Percentiles rank a stretch among this genome's conserved stretches.
phyloP scores from a whole-genome alignment of 345 rosid genomes.

The Diplotaxis tenuifolia region DNA sequence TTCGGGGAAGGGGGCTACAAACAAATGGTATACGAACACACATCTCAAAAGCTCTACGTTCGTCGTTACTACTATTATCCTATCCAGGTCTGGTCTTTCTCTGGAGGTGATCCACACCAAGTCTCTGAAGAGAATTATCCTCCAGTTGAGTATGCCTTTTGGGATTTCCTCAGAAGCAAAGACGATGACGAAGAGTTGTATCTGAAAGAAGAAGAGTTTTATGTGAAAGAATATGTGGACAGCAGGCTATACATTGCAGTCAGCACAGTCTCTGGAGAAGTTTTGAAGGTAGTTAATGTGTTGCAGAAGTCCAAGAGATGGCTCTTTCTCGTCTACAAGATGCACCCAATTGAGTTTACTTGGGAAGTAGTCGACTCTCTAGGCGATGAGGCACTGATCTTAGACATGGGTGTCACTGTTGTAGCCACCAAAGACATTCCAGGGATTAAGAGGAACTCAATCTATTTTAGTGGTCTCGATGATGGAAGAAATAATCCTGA shows the following conservation, averaged over 20 bases:
- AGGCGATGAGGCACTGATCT: constrained; percentile 10
- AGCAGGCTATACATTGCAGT: too few relatives aligned
- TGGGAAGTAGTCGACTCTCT: constrained; percentile 13
- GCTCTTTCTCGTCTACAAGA: not conserved
- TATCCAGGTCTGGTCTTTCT: not conserved
- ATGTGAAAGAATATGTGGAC: too few relatives aligned
- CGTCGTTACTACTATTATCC: not conserved
- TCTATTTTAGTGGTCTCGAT: constrained; percentile 5
- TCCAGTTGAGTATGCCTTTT: not conserved
- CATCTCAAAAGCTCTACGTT: not conserved
- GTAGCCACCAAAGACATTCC: constrained; percentile 3
- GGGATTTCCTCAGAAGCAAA: not conserved
- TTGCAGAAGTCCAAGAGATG: not conserved
- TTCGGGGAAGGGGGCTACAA: not conserved
- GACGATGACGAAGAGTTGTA: not conserved
- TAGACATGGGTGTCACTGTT: constrained; percentile 16
- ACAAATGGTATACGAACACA: not conserved
- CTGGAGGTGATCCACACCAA: not conserved
- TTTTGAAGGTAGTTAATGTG: not conserved
- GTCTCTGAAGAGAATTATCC: not conserved
- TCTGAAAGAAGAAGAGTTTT: not conserved
- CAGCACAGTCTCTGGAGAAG: not conserved
- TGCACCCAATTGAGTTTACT: not conserved
- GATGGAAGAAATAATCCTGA: not conserved
- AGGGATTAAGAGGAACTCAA: constrained; percentile 13